Conservation (phyloP, 176 grass and related monocot genomes). For the Eragrostis curvula region DNA sequence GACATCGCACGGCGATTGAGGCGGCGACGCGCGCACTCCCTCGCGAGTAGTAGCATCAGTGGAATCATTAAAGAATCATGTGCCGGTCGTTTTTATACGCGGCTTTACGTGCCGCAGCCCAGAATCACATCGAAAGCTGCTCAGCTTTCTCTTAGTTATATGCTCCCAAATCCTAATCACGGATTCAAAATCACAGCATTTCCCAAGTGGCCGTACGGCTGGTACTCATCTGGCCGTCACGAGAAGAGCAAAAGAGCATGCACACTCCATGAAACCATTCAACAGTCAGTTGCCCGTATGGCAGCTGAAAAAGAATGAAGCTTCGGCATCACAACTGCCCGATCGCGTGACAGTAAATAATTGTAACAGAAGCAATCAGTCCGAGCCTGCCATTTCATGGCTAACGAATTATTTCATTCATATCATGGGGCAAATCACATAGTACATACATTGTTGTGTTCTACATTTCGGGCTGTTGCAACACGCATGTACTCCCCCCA, state of each 20-base stretch:
- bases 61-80: conserved; percentile 19
- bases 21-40: neutral
- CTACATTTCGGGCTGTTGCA: conserved; percentile 17
- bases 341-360: neutral
- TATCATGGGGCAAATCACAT: conserved; percentile 18
- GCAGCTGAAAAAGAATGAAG: neutral
- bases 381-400: neutral
- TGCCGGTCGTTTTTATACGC: conserved; percentile 7
- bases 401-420: conserved; percentile 35
- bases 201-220: neutral
- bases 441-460: conserved; percentile 5
- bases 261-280: conserved; percentile 16
- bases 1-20: conserved; percentile 47
- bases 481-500: neutral
- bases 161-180: conserved; percentile 10
- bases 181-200: conserved; percentile 2
- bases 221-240: conserved; percentile 1
- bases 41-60: neutral
- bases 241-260: neutral
- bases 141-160: neutral
- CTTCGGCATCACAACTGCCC: neutral
- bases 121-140: conserved; percentile 27
- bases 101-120: neutral
- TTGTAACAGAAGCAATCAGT: no score
- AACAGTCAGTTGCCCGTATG: neutral